Percentiles rank a stretch among this genome's conserved stretches.
phyloP scores from a whole-genome alignment of 345 rosid species.

The Aquilaria sinensis region DNA sequence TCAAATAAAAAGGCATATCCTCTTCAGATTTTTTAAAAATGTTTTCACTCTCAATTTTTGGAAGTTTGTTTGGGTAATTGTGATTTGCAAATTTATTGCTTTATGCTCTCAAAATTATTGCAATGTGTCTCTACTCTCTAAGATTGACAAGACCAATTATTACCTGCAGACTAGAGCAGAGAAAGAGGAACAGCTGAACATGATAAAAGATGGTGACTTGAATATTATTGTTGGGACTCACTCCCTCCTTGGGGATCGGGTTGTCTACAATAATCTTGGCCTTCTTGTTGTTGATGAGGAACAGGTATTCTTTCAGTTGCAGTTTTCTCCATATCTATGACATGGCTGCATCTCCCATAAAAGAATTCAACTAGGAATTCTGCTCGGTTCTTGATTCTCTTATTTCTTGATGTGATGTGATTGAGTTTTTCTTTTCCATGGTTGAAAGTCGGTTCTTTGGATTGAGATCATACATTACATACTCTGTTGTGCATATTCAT shows the following conservation, averaged over 20 bases:
- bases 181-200: constrained; percentile 57
- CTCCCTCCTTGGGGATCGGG: constrained; percentile 93
- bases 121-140: neutral
- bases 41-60: no score
- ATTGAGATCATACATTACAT: no score
- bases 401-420: neutral
- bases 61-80: no score
- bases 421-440: neutral
- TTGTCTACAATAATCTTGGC: constrained; percentile 83
- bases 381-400: neutral
- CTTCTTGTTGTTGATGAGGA: constrained; percentile 98
- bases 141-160: constrained; percentile 20
- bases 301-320: constrained; percentile 56
- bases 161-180: constrained; percentile 71
- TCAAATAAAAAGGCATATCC: no score
- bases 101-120: no score
- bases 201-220: constrained; percentile 75
- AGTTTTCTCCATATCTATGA: constrained; percentile 5
- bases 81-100: no score
- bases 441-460: no score
- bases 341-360: constrained; percentile 2
- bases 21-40: no score
- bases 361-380: neutral
- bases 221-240: constrained; percentile 92
- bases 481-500: no score